These are phyloP conservation scores for Eucalyptus sideroxylon DNA, from an alignment of 345 rosid genomes.

Conservation along the genomic window DNA sequence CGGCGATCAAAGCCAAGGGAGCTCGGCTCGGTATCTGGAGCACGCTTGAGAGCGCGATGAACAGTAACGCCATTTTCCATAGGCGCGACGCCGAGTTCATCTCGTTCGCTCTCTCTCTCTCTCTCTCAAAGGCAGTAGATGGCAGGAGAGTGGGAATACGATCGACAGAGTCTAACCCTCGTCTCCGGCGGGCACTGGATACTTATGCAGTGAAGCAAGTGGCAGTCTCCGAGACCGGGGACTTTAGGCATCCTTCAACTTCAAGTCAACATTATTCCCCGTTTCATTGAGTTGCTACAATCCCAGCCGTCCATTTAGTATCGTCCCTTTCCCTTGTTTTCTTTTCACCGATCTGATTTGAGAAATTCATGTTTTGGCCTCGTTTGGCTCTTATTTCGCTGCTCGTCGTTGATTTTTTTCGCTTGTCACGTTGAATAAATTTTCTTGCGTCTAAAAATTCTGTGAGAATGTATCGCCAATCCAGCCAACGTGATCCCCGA, in stretches of 20 bases:
- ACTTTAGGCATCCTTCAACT: no score
- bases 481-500: no score
- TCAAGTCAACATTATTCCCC: no score
- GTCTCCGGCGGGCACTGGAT: not conserved
- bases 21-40: accelerated
- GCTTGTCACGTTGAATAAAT: accelerated
- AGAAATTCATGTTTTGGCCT: accelerated
- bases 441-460: no score
- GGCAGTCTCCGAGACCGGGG: no score
- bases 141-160: not conserved
- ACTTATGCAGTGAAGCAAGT: accelerated
- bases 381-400: no score
- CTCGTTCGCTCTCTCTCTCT: no score
- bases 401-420: no score
- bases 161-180: not conserved
- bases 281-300: no score
- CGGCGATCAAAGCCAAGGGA: accelerated
- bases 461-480: accelerated
- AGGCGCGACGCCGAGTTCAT: not conserved
- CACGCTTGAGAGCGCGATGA: not conserved
- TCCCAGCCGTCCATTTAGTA: no score
- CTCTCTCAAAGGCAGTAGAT: not conserved
- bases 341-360: no score
- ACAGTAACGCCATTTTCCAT: not conserved
- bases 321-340: no score